A percentile compares a stretch with the other conserved stretches of the same genome.
These are phyloP conservation scores for Ogataea degrootiae DNA, from an alignment of 805 yeast genomes.

Conservation along the genomic window DNA sequence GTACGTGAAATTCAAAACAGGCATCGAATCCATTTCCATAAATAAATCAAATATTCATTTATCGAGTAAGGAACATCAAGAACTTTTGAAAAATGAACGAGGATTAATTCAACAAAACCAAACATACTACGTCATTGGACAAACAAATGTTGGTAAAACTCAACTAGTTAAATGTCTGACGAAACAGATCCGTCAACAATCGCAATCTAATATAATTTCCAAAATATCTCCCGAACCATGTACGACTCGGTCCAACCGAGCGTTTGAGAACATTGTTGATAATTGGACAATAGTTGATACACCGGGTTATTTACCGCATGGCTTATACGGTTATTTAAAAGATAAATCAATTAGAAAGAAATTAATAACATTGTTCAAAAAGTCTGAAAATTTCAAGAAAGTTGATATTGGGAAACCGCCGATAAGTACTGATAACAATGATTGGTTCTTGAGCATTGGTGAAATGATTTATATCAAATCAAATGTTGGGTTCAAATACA, in stretches of 20 bases:
- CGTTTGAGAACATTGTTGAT: conserved; percentile 10
- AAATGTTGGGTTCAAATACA: too few species aligned
- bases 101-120: background rate
- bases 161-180: conserved; percentile 11
- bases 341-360: background rate
- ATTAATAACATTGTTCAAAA: background rate
- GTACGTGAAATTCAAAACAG: background rate
- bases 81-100: background rate
- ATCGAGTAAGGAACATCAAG: background rate
- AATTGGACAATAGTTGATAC: conserved; percentile 22
- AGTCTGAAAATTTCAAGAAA: too few species aligned
- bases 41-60: too few species aligned
- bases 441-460: too few species aligned
- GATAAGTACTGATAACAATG: too few species aligned
- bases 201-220: conserved; percentile 5
- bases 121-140: conserved; percentile 24
- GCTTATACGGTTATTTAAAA: conserved; percentile 16
- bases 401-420: too few species aligned
- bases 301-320: conserved; percentile 24
- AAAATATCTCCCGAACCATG: conserved; percentile 14
- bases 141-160: conserved; percentile 27
- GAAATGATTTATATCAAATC: too few species aligned
- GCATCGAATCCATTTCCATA: background rate
- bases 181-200: conserved; percentile 1
- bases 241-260: conserved; percentile 9